Evolutionary conservation across 1,139 yeast species (phyloP), one percentile per base, ranked within the genome.

Genomic region (Kodamaea sp.): DNA sequence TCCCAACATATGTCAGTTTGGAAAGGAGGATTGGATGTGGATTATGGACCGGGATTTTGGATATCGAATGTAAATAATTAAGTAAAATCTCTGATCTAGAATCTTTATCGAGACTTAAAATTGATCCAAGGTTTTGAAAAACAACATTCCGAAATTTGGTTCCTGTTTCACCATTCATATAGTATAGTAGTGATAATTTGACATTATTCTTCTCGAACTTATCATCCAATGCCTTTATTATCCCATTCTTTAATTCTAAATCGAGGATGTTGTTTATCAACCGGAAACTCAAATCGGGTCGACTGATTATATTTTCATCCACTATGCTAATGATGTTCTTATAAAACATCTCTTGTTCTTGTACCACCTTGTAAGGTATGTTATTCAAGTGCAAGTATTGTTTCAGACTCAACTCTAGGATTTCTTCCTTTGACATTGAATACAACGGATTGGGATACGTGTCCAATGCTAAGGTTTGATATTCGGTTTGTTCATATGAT

Each of bases 401-500:
- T 6, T 43, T 35, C 6, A 40, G 39, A 8, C 47, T 45, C n/a
- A 70, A 53, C 1, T 35, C 36, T 8, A 55, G 24, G 1, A 70
- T 45, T 29, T 64, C 60, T 0, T 50, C 52, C 37, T 60, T 58
- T 8, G 53, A 34, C 63, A 67, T 58, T 8, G 50, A 40, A 35
- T 54, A 58, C 25, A 70, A 50, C 4, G 75, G 74, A 37, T 67
- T 67, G 6, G 68, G 65, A 41, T 50, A 55, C 1, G 61, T 48
- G 36, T 60, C 57, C 29, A 39, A 30, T 2, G 61, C 53, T 26
- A 56, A 30, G 7, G 37, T 29, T 30, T 35, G 27, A 30, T 40
- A 47, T 33, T 42, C 44, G 10, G 29, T 27, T 7, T 34, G 12
- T 15, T 26, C 27, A 24, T 34, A 23, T 22, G 26, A 27, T 34